Evolutionary conservation across 2,329 filamentous ascomycete species (phyloP).

Genomic region (Alternaria metachromatica): DNA sequence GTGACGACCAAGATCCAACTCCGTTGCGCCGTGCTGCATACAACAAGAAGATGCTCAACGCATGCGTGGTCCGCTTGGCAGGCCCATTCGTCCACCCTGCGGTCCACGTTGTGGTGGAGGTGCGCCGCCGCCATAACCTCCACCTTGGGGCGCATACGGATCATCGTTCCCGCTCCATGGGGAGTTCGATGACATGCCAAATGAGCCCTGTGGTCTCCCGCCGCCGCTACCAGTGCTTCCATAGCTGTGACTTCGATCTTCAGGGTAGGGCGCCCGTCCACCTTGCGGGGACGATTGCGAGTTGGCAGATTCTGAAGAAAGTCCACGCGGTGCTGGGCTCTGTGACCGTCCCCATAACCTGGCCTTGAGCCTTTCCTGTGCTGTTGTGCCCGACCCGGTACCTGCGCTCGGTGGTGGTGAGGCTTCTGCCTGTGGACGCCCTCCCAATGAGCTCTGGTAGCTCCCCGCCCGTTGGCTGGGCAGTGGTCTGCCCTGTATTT

Average conservation of each 20-base stretch:
- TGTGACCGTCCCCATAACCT: slow-evolving; percentile 72
- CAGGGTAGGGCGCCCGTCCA: slow-evolving; percentile 38
- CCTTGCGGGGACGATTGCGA: slow-evolving; percentile 24
- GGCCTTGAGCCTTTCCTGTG: slow-evolving; percentile 83
- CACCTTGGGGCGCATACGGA: slow-evolving; percentile 35
- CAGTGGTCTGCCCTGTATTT: slow-evolving; percentile 63
- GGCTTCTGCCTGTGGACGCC: slow-evolving; percentile 45
- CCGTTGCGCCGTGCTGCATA: slow-evolving; percentile 28
- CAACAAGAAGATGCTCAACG: slow-evolving; percentile 24
- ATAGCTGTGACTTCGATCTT: slow-evolving; percentile 42
- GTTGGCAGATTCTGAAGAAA: slow-evolving; percentile 27
- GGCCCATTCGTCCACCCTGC: slow-evolving; percentile 43
- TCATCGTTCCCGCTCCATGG: slow-evolving; percentile 44
- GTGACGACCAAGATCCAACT: slow-evolving; percentile 11
- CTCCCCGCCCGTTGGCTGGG: slow-evolving; percentile 77
- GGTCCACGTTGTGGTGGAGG: slow-evolving; percentile 36
- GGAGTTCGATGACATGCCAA: slow-evolving; percentile 41
- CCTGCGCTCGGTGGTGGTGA: slow-evolving; percentile 49
- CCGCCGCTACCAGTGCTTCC: slow-evolving; percentile 31
- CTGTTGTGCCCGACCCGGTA: slow-evolving; percentile 58
- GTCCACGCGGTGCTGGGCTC: slow-evolving; percentile 57
- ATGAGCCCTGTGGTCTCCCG: slow-evolving; percentile 36
- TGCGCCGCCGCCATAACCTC: slow-evolving; percentile 29
- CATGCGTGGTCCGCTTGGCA: slow-evolving; percentile 50
- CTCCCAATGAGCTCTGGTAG: slow-evolving; percentile 65